Evolutionary conservation across 495 filamentous ascomycete species (phyloP).

Genomic region (Arthonia radiata): DNA sequence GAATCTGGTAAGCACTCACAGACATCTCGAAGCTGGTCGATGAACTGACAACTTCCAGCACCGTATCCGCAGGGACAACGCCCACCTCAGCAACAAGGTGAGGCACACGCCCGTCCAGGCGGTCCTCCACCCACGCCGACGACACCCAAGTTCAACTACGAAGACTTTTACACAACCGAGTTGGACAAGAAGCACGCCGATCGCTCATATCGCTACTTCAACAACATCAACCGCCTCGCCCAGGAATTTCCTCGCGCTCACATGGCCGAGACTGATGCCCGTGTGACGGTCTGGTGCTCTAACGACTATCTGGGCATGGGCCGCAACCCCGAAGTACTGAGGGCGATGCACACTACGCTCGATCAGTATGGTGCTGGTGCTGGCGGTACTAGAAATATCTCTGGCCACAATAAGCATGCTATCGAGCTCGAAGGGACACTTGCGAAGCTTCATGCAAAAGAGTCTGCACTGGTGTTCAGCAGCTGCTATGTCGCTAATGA

Average conservation of each 20-base stretch:
- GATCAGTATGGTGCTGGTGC: conserved; percentile 90
- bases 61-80: neutral
- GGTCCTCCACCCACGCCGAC: conserved; percentile 16
- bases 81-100: neutral
- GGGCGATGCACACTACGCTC: conserved; percentile 80
- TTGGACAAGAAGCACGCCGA: conserved; percentile 98
- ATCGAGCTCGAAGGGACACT: conserved; percentile 61
- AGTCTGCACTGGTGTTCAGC: conserved; percentile 76
- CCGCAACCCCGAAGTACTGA: conserved; percentile 62
- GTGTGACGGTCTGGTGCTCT: conserved; percentile 97
- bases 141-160: conserved; percentile 54
- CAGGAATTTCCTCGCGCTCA: conserved; percentile 91
- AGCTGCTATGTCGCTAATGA: conserved; percentile 98
- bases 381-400: conserved; percentile 91
- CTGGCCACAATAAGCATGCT: conserved; percentile 89
- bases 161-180: conserved; percentile 67
- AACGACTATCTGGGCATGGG: conserved; percentile 99
- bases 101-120: no score
- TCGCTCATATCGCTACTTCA: conserved; percentile 99
- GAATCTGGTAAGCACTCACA: conserved; percentile 25
- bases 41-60: neutral
- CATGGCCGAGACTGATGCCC: conserved; percentile 57
- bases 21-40: no score
- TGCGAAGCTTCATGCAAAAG: conserved; percentile 77
- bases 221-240: conserved; percentile 97